Evolutionary conservation across 257 asterid species (phyloP), one percentile per base, ranked within the genome.

Genomic region (Plantago major): DNA sequence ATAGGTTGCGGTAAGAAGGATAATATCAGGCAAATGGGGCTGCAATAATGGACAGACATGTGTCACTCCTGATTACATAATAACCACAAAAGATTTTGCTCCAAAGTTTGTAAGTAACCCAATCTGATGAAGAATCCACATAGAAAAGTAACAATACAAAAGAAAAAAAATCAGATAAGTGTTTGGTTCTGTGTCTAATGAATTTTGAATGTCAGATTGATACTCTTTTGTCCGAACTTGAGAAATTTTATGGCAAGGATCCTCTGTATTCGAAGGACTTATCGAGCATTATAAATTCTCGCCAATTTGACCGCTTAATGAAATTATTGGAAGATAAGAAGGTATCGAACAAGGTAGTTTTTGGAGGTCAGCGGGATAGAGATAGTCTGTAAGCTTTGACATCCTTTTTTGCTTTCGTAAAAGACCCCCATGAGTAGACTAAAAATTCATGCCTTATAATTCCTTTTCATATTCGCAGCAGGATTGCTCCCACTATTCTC

Each of bases 21-120:
- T 91, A 62, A 84, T 86, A 60, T 82, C 81, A n/a, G 96, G 97
- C 64, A 91, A 91, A 72, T 91, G 98, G 98, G 92, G 95, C 46
- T 75, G 88, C 73, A 91, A 88, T 67, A 88, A 65, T 14, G 98
- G 98, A 54, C 98, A 91, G 70, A 83, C 98, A 22, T 91, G 98
- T 66, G 42, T 91, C 63, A 54, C 95, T 6, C 95, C 98, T 14
- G 97, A 91, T 75, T 88, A 91, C 44, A 15, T 84, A 7, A 59
- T 91, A 50, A 91, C 97, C 15, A 79, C 97, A 3, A 78, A 77
- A 58, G 85, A 75, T 2, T 68, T 50, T 76, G 90, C 94, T 69
- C 50, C 84, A 22, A 61, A 79, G 71, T 46, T 91, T 84, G 98
- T 91, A 47, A 65, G 73, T 13, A n/a, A 49, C 16, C 43, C 10